phyloP scores from a whole-genome alignment of 768 basidiomycete species.

The Boletus edulis region DNA sequence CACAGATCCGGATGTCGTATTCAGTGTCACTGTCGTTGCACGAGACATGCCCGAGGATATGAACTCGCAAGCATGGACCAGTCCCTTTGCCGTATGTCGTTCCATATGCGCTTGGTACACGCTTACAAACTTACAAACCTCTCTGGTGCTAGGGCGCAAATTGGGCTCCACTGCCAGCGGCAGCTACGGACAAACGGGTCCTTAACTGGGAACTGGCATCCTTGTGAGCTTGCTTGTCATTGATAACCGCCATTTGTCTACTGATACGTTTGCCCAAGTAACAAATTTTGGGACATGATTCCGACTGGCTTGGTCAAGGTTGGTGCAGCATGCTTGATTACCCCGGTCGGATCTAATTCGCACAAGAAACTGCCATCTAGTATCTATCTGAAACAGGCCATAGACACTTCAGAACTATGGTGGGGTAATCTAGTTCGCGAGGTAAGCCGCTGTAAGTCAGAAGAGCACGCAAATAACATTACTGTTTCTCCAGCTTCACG shows the following conservation, averaged over 20 bases:
- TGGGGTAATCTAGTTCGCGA: constrained; percentile 39
- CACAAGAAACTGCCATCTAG: constrained; percentile 37
- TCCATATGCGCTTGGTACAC: background rate
- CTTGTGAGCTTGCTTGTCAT: constrained; percentile 33
- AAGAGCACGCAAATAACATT: background rate
- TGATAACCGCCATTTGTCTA: background rate
- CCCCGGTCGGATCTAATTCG: constrained; percentile 1
- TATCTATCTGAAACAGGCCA: constrained; percentile 27
- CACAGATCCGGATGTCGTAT: constrained; percentile 16
- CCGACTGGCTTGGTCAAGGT: constrained; percentile 42
- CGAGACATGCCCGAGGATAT: constrained; percentile 37
- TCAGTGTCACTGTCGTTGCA: constrained; percentile 31
- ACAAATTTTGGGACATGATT: constrained; percentile 49
- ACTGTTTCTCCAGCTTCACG: constrained; percentile 28
- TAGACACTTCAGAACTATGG: constrained; percentile 31
- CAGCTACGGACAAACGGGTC: constrained; percentile 31
- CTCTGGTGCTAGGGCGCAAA: constrained; percentile 39
- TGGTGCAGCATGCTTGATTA: background rate
- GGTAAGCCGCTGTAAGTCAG: constrained; percentile 27
- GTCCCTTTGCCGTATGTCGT: constrained; percentile 47
- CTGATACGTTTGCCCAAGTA: constrained; percentile 25
- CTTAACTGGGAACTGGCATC: constrained; percentile 39
- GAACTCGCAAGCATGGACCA: constrained; percentile 45
- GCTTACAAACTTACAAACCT: background rate
- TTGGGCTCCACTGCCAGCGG: constrained; percentile 44